phyloP scores from a whole-genome alignment of 2,329 filamentous ascomycete genomes.

The Verticillium alfalfae region DNA sequence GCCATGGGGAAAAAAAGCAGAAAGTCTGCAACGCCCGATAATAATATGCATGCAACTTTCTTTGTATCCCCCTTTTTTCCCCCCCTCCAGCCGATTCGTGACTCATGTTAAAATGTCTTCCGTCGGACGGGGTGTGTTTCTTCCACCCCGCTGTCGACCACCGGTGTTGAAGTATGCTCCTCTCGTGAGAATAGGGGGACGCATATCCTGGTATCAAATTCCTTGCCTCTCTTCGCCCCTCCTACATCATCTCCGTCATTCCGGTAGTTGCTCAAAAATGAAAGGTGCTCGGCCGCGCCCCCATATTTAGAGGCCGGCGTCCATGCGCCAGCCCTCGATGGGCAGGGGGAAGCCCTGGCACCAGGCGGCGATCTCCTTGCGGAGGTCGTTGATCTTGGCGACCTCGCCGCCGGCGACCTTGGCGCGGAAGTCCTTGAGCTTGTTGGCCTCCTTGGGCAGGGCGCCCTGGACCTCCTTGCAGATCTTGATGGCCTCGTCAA shows the following conservation, averaged over 20 bases:
- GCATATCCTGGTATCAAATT: constrained; percentile 1
- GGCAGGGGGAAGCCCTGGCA: constrained; percentile 88
- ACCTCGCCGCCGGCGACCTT: constrained; percentile 78
- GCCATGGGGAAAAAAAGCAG: background rate
- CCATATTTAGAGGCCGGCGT: constrained; percentile 49
- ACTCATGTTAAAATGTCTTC: constrained; percentile 7
- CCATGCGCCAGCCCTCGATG: constrained; percentile 64
- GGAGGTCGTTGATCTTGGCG: constrained; percentile 75
- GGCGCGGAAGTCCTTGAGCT: constrained; percentile 98
- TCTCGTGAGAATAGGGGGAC: background rate
- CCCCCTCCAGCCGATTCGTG: constrained; percentile 1
- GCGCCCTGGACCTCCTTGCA: constrained; percentile 79
- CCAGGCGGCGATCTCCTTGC: constrained; percentile 87
- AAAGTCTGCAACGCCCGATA: constrained; percentile 1
- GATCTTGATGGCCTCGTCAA: constrained; percentile 82
- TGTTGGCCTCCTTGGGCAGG: constrained; percentile 95
- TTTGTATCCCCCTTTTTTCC: background rate
- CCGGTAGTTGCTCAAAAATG: background rate
- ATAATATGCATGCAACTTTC: constrained; percentile 2
- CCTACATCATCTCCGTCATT: background rate
- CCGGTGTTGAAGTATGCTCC: constrained; percentile 4
- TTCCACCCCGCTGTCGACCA: constrained; percentile 8
- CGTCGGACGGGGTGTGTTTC: constrained; percentile 2
- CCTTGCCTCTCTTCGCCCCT: background rate
- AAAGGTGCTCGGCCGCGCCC: constrained; percentile 1